A percentile compares a stretch with the other conserved stretches of the same genome.
Evolutionary conservation across 106 monocot genomes (phyloP).

Genomic region (Xerophyta viscosa): DNA sequence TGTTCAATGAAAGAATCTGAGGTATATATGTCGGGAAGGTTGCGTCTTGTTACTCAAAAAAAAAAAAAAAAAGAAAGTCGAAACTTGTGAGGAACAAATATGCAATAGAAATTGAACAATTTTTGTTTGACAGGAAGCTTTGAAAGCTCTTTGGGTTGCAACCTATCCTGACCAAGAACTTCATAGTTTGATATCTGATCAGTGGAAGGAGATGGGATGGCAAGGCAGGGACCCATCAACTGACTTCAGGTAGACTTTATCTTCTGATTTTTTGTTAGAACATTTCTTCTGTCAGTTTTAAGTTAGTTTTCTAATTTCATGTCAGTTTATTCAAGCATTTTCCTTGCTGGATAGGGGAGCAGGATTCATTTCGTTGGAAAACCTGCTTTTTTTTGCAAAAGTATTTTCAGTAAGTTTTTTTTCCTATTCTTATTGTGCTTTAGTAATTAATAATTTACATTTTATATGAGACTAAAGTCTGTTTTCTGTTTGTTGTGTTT

Average conservation of each 20-base stretch:
- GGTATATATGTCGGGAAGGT: no score
- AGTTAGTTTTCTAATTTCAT: background rate
- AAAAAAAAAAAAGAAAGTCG: no score
- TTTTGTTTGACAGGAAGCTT: conserved; percentile 48
- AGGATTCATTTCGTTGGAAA: conserved; percentile 86
- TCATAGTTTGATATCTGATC: conserved; percentile 65
- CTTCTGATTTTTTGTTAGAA: background rate
- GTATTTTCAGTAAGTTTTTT: conserved; percentile 57
- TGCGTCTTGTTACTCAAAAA: no score
- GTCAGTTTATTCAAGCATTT: background rate
- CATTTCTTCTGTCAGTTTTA: background rate
- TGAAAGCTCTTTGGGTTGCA: conserved; percentile 76
- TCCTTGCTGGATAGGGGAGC: conserved; percentile 44
- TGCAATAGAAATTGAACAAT: background rate
- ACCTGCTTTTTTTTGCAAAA: conserved; percentile 86
- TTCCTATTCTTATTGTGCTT: background rate
- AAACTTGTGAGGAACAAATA: no score
- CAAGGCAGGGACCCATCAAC: conserved; percentile 93
- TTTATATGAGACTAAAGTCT: no score
- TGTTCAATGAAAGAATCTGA: no score
- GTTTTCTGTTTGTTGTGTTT: background rate
- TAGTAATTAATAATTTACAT: no score
- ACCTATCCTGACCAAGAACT: conserved; percentile 81
- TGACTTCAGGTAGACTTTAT: conserved; percentile 62
- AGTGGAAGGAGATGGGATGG: conserved; percentile 98